These are phyloP conservation scores for Ophiorrhiza pumila DNA, from an alignment of 257 asterid species.

Conservation along the genomic window DNA sequence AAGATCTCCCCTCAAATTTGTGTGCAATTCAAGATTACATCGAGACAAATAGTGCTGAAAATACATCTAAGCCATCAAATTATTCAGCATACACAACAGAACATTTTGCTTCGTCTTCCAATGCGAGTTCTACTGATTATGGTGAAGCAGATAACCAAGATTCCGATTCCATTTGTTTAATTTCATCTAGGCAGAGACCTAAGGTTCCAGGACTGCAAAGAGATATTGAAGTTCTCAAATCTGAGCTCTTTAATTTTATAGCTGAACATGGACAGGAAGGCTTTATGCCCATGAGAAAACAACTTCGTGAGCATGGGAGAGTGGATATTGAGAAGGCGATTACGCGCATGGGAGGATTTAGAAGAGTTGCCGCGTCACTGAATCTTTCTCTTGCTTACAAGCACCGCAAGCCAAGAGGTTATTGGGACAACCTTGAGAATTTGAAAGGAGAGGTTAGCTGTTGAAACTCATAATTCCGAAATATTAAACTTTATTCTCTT, in stretches of 20 bases:
- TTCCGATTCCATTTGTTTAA: slow-evolving; percentile 32
- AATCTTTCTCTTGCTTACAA: slow-evolving; percentile 91
- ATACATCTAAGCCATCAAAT: slow-evolving; percentile 19
- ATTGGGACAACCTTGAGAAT: slow-evolving; percentile 90
- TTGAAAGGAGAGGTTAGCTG: slow-evolving; percentile 79
- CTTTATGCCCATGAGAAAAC: slow-evolving; percentile 98
- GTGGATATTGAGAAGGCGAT: slow-evolving; percentile 95
- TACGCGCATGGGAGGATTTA: slow-evolving; percentile 87
- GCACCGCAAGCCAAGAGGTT: slow-evolving; percentile 93
- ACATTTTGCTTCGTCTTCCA: slow-evolving; percentile 24
- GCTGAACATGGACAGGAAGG: slow-evolving; percentile 90
- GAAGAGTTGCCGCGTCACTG: slow-evolving; percentile 70
- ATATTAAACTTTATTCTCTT: not conserved
- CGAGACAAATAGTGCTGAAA: slow-evolving; percentile 47
- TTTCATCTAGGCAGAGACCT: slow-evolving; percentile 57
- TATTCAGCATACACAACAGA: slow-evolving; percentile 23
- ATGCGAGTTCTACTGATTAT: slow-evolving; percentile 18
- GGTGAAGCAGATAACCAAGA: slow-evolving; percentile 24
- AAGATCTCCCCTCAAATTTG: slow-evolving; percentile 94
- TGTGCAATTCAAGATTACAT: slow-evolving; percentile 88
- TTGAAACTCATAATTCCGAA: not conserved
- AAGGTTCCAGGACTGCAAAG: slow-evolving; percentile 86
- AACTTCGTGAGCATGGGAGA: slow-evolving; percentile 68
- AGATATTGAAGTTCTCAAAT: slow-evolving; percentile 74
- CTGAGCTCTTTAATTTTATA: slow-evolving; percentile 76